A percentile compares a stretch with the other conserved stretches of the same genome.
Conservation (phyloP, 1,284 basidiomycete species). For the Chondrostereum purpureum region DNA sequence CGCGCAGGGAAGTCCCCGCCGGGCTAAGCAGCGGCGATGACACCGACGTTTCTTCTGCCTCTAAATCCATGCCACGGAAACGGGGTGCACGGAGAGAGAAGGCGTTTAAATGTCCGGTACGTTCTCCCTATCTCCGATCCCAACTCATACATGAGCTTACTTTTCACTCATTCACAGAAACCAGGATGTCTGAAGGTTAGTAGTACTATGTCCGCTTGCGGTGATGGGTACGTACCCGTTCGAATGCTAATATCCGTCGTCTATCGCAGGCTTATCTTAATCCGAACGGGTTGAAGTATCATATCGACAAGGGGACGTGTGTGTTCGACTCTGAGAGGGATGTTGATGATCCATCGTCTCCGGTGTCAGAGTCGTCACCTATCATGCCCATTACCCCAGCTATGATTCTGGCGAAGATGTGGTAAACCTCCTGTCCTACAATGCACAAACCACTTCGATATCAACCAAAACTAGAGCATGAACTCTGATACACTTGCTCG, state of each 20-base stretch:
- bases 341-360: too few species aligned
- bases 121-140: neutral
- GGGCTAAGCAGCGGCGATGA: neutral
- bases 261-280: slow-evolving; percentile 15
- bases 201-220: neutral
- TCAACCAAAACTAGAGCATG: too few species aligned
- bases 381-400: neutral
- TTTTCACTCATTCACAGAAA: slow-evolving; percentile 2
- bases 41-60: neutral
- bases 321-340: neutral
- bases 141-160: neutral
- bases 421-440: too few species aligned
- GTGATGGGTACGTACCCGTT: neutral
- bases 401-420: neutral
- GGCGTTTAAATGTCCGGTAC: slow-evolving; percentile 6
- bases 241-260: neutral
- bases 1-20: neutral
- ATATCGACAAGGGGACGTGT: slow-evolving; percentile 16
- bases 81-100: neutral
- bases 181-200: slow-evolving; percentile 12
- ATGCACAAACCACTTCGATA: too few species aligned
- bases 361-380: neutral
- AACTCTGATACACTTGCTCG: too few species aligned
- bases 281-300: slow-evolving; percentile 18
- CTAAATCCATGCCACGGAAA: neutral